Conservation (phyloP, 441 rosid genomes). For the Capsella rubella region DNA sequence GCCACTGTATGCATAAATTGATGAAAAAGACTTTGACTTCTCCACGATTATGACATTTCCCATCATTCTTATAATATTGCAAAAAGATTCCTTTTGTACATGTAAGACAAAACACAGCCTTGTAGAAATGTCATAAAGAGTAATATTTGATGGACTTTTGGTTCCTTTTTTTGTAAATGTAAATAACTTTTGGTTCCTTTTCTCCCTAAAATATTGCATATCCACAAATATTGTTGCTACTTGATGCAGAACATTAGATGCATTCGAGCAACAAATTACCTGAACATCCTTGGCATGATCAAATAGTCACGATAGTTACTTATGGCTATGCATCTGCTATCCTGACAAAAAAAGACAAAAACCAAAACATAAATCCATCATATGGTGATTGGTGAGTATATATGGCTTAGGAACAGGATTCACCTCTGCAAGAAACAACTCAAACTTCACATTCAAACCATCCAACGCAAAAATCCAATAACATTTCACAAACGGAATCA, state of each 20-base stretch:
- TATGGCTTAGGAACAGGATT: no score
- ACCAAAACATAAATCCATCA: no score
- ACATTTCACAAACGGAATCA: no score
- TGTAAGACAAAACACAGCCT: background rate
- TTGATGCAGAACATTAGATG: background rate
- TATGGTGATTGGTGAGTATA: no score
- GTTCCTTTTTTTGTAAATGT: background rate
- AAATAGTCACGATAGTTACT: no score
- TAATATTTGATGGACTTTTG: background rate
- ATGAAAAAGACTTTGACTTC: background rate
- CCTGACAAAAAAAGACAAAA: no score
- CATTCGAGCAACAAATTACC: background rate
- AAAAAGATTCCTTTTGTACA: background rate
- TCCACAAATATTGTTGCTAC: background rate
- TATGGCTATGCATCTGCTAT: no score
- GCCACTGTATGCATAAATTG: background rate
- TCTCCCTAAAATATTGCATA: background rate
- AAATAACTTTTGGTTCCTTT: no score
- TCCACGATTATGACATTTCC: slow-evolving; percentile 5
- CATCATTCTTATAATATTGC: background rate
- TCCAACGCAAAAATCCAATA: no score
- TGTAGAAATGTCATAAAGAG: background rate
- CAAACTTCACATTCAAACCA: no score
- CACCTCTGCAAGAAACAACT: no score
- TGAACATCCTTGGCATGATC: background rate